Evolutionary conservation across 2,329 filamentous ascomycete species (phyloP), one percentile per base, ranked within the genome.

Genomic region (Xylaria arbuscula): DNA sequence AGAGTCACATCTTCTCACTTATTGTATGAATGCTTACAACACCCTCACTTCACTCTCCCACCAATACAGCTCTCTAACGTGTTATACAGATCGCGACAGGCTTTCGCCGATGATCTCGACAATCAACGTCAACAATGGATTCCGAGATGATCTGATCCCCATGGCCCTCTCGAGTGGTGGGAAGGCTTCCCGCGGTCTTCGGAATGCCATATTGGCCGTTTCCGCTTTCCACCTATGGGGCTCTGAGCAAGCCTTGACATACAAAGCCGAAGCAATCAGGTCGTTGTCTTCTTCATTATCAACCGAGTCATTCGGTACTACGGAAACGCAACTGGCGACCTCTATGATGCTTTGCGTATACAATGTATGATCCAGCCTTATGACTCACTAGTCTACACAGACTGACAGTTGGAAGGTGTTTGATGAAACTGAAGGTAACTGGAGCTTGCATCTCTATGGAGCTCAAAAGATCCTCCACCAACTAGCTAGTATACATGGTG

Each of bases 331-430:
- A 66, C 77, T 84, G 59, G 82, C 83, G 15, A 80, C 82, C 13
- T 84, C 81, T 8, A 83, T 85, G 83, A 85, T 85, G 83, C 78
- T 85, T 7, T 85, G 83, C 61, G 83, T 85, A 17, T 84, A 85
- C 66, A 84, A 82, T 72, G 83, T 84, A 69, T 73, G 81, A 69
- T 7, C 10, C n/a, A n/a, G 15, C 66, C 32, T 34, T 19, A 6
- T 2, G n/a, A 10, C 38, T 11, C 22, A 2, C 10, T 40, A 50
- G 1, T 54, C 28, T 15, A 22, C 17, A 1, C 48, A 15, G 19
- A 34, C 22, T 56, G 45, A 36, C 57, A 32, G 11, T 45, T 36
- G 10, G 40, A 64, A 84, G 83, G 83, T 85, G 13, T 85, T 85
- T 71, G 83, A 85, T 65, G 82, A 83, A 60, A 80, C 77, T 0